Conservation (phyloP, 2,329 filamentous ascomycete species). For the Botryosphaeria dothidea region DNA sequence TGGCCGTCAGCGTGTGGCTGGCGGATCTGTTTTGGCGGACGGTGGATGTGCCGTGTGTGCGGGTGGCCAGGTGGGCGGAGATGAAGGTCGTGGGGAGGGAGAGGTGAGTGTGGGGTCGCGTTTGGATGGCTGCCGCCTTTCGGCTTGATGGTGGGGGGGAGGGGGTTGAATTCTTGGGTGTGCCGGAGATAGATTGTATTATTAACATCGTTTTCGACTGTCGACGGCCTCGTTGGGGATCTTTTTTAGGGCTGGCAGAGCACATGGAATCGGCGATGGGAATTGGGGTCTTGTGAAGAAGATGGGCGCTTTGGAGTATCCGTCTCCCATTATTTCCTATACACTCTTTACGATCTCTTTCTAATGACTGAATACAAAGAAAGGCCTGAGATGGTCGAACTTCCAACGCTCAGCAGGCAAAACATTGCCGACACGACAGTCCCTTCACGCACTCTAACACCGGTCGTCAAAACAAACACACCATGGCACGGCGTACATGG, state of each 20-base stretch:
- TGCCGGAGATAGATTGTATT: too few species aligned
- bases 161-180: background rate
- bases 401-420: too few species aligned
- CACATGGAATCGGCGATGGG: too few species aligned
- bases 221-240: too few species aligned
- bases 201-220: too few species aligned
- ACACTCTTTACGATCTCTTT: background rate
- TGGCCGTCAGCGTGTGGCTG: conserved; percentile 50
- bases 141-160: too few species aligned
- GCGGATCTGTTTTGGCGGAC: conserved; percentile 62
- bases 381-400: background rate
- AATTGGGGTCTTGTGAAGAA: too few species aligned
- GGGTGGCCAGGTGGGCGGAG: conserved; percentile 54
- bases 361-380: background rate
- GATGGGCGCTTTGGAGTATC: background rate
- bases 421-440: too few species aligned
- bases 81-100: conserved; percentile 14
- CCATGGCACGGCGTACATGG: background rate
- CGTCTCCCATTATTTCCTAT: background rate
- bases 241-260: too few species aligned
- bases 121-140: too few species aligned
- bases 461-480: background rate
- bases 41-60: conserved; percentile 55
- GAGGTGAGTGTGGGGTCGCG: background rate
- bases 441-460: too few species aligned